phyloP scores from a whole-genome alignment of 2,329 filamentous ascomycete species.

The Pleomassaria siparia region DNA sequence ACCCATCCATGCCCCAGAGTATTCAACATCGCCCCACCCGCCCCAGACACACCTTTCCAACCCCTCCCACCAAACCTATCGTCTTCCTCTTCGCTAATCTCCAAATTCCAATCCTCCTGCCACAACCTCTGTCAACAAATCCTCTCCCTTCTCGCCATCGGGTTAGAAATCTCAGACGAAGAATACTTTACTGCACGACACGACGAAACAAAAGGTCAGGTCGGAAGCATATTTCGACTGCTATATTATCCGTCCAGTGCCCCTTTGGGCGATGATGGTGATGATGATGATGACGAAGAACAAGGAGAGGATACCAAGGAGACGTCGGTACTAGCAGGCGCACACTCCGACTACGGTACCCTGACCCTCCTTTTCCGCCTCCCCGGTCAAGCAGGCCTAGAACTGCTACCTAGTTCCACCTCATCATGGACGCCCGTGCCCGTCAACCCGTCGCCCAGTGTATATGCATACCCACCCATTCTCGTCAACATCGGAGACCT shows the following conservation, averaged over 20 bases:
- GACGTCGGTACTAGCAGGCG: constrained; percentile 66
- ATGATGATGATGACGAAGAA: constrained; percentile 35
- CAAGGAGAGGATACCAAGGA: constrained; percentile 34
- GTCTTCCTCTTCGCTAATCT: constrained; percentile 62
- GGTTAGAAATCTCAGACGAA: constrained; percentile 60
- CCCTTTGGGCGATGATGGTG: not conserved
- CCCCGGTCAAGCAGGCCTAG: constrained; percentile 79
- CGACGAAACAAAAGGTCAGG: constrained; percentile 52
- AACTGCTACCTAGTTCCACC: constrained; percentile 67
- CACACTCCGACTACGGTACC: constrained; percentile 83
- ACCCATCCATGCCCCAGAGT: constrained; percentile 57
- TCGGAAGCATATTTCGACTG: constrained; percentile 53
- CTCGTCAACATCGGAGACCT: constrained; percentile 71
- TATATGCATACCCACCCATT: constrained; percentile 51
- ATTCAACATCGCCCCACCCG: constrained; percentile 87
- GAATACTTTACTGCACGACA: constrained; percentile 66
- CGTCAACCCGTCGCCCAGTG: constrained; percentile 59
- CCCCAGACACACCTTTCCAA: constrained; percentile 59
- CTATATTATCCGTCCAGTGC: constrained; percentile 55
- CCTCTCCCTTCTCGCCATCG: constrained; percentile 75
- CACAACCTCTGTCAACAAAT: constrained; percentile 71
- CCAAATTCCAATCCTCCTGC: constrained; percentile 69
- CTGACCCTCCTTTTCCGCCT: constrained; percentile 79
- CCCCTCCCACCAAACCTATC: constrained; percentile 69
- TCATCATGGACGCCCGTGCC: constrained; percentile 46